phyloP scores from a whole-genome alignment of 257 asterid species.

The Lithospermum erythrorhizon region DNA sequence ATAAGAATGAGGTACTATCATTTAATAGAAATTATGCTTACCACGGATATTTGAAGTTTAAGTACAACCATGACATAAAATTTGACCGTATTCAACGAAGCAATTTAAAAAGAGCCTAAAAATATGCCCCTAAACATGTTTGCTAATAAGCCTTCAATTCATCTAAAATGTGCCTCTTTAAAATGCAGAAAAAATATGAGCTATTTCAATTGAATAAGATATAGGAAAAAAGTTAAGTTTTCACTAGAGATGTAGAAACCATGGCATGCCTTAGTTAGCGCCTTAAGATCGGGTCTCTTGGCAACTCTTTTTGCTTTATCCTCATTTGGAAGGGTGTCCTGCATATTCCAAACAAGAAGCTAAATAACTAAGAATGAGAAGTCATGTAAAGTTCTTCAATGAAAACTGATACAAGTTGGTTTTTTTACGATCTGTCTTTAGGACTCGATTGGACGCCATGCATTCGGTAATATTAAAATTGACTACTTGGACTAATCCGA shows the following conservation, averaged over 20 bases:
- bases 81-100: too few relatives aligned
- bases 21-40: too few relatives aligned
- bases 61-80: too few relatives aligned
- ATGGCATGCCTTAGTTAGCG: slow-evolving; percentile 47
- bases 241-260: not conserved
- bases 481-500: too few relatives aligned
- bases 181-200: not conserved
- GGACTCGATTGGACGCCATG: too few relatives aligned
- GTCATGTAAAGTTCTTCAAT: not conserved
- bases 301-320: slow-evolving; percentile 27
- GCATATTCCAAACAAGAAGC: slow-evolving; percentile 15
- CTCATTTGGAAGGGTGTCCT: slow-evolving; percentile 24
- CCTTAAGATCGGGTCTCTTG: slow-evolving; percentile 83
- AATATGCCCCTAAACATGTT: too few relatives aligned
- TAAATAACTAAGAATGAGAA: not conserved
- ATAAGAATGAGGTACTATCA: too few relatives aligned
- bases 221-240: not conserved
- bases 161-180: not conserved
- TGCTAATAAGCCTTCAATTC: not conserved
- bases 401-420: too few relatives aligned
- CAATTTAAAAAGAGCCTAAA: too few relatives aligned
- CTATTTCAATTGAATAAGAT: not conserved
- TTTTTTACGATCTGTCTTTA: too few relatives aligned
- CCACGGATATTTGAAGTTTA: too few relatives aligned
- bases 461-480: too few relatives aligned